These are phyloP conservation scores for Phytophthora multivora DNA, from an alignment of 352 stramenopile genomes.

Conservation along the genomic window DNA sequence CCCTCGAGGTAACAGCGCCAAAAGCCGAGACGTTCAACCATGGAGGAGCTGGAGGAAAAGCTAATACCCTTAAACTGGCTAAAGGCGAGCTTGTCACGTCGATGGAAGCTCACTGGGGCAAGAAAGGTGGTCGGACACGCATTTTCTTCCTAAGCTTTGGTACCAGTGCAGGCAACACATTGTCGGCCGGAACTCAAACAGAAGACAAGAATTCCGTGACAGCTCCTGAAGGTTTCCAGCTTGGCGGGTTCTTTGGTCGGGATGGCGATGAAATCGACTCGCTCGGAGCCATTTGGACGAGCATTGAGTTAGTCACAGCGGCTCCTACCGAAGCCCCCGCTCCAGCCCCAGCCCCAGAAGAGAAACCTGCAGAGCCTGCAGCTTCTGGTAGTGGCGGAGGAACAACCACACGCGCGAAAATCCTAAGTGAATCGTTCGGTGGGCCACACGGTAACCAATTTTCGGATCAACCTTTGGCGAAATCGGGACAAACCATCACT, in stretches of 20 bases:
- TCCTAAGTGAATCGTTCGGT: slow-evolving; percentile 14
- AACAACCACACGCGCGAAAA: slow-evolving; percentile 2
- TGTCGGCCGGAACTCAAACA: slow-evolving; percentile 1
- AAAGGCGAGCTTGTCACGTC: slow-evolving; percentile 4
- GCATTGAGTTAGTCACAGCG: slow-evolving; percentile 4
- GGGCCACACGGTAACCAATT: slow-evolving; percentile 17
- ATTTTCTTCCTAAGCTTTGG: slow-evolving; percentile 11
- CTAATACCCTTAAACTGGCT: slow-evolving; percentile 5
- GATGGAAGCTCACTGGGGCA: slow-evolving; percentile 10
- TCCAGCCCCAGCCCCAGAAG: neutral
- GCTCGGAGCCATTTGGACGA: slow-evolving; percentile 8
- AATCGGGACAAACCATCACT: slow-evolving; percentile 8
- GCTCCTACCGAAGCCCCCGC: slow-evolving; percentile 1
- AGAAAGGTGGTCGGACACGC: slow-evolving; percentile 5
- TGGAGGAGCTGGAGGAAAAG: slow-evolving; percentile 4
- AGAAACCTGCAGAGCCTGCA: slow-evolving; percentile 3
- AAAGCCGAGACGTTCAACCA: slow-evolving; percentile 8
- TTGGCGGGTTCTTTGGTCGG: slow-evolving; percentile 9
- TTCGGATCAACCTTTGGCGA: slow-evolving; percentile 10
- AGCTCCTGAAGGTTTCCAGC: slow-evolving; percentile 9
- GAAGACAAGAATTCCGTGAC: slow-evolving; percentile 5
- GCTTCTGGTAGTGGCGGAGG: neutral
- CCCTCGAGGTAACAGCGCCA: neutral
- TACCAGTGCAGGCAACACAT: slow-evolving; percentile 9
- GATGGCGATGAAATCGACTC: slow-evolving; percentile 12